A percentile compares a stretch with the other conserved stretches of the same genome.
phyloP scores from a whole-genome alignment of 352 stramenopile species.

The Globisporangium polare region DNA sequence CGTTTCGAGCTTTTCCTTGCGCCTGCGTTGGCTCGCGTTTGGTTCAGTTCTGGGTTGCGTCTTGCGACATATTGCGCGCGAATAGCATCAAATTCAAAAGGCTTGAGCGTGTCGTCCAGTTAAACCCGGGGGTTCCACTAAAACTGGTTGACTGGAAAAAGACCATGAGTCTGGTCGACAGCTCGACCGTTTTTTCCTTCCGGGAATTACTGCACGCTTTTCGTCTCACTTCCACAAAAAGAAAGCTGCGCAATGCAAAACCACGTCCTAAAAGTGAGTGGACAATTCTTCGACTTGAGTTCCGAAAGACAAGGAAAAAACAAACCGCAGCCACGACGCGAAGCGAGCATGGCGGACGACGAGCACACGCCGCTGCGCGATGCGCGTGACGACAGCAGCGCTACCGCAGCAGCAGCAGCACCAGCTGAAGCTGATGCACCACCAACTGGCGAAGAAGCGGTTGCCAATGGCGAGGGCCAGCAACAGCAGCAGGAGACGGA shows the following conservation, averaged over 20 bases:
- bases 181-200: too few relatives aligned
- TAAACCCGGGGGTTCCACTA: too few relatives aligned
- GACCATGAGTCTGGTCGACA: too few relatives aligned
- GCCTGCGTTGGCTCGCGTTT: not conserved
- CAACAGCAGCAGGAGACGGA: constrained; percentile 14
- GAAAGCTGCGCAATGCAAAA: too few relatives aligned
- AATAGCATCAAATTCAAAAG: not conserved
- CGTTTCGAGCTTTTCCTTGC: not conserved
- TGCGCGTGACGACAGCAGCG: not conserved
- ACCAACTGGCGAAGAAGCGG: not conserved
- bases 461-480: not conserved
- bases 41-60: not conserved
- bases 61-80: not conserved
- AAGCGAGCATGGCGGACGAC: not conserved
- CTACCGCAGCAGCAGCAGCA: not conserved
- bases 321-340: not conserved
- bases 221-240: too few relatives aligned
- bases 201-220: too few relatives aligned
- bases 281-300: too few relatives aligned
- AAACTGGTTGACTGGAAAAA: too few relatives aligned
- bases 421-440: not conserved
- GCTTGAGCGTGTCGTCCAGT: too few relatives aligned
- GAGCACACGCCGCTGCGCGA: not conserved
- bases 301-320: too few relatives aligned
- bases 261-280: too few relatives aligned